phyloP scores from a whole-genome alignment of 345 rosid genomes.

The Linum usitatissimum region DNA sequence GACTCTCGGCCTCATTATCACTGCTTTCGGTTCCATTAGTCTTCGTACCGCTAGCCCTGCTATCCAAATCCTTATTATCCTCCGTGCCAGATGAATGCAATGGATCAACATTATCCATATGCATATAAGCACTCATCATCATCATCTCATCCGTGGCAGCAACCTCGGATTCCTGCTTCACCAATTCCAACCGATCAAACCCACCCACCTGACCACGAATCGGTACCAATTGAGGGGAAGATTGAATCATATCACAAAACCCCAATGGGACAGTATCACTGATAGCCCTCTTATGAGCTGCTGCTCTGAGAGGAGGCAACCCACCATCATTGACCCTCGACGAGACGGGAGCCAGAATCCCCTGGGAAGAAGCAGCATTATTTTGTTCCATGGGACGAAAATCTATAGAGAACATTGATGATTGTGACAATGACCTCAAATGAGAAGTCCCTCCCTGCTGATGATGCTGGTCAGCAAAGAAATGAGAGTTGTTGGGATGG shows the following conservation, averaged over 20 bases:
- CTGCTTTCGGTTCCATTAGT: slow-evolving; percentile 6
- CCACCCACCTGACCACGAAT: background rate
- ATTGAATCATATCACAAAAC: background rate
- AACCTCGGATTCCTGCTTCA: slow-evolving; percentile 2
- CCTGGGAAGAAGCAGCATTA: background rate
- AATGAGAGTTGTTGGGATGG: background rate
- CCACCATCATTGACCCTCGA: background rate
- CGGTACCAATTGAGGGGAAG: slow-evolving; percentile 4
- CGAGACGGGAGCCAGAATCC: background rate
- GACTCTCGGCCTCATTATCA: slow-evolving; percentile 9
- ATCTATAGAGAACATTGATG: background rate
- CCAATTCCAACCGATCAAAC: background rate
- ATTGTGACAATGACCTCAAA: background rate
- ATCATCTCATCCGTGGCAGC: background rate
- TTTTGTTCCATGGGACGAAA: background rate
- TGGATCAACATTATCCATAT: slow-evolving; percentile 2
- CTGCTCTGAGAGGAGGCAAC: slow-evolving; percentile 1
- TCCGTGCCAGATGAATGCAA: slow-evolving; percentile 3
- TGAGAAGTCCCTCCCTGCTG: background rate
- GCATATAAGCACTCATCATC: slow-evolving; percentile 4
- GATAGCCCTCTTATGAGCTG: background rate
- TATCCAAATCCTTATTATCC: slow-evolving; percentile 6
- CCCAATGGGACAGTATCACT: slow-evolving; percentile 8
- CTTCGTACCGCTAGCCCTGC: slow-evolving; percentile 7
- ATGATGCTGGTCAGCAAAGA: background rate